Base-by-base conservation (phyloP, 2,329 filamentous ascomycete species). In the Leptographium lundbergii region DNA sequence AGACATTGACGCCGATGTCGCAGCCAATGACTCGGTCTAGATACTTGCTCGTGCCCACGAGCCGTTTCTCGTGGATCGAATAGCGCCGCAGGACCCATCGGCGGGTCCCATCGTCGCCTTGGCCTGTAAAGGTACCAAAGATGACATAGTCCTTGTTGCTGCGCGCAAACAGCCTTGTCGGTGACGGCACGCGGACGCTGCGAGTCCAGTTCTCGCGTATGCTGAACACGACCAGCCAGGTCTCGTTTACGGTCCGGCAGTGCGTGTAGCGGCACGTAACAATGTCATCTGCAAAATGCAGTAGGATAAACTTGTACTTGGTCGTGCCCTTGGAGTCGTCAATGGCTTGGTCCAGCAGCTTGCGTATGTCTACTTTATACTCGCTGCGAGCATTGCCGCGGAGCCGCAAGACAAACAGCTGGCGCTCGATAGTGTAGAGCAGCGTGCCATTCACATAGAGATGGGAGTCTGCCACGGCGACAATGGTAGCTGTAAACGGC, bases 1-100 rank as follows among this genome's bases (percentile, higher is more conserved):
- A 87, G n/a, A 88, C 74, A 0, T 81, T 84, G 13, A 79, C 80
- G 6, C 84, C 85, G 36, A 90, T 76, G 53, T 88, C 85, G 4
- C 75, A 78, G 1, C 85, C 87, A 51, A 81, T 78, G 59, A 88
- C 74, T 27, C 82, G 75, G 45, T 78, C 71, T 3, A 89, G 71
- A 39, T 81, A 72, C 6, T 86, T 67, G 48, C 73, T 75, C 13
- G 72, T 64, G 0, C 71, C 67, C 24, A 76, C 67, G 71, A 75
- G 77, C n/a, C 67, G 67, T 2, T 66, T 61, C 1, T 67, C 69
- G 10, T 61, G 57, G 42, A 87, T 69, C 61, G 79, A 68, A 61
- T 79, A 79, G 3, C 80, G 79, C 34, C 75, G 71, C 36, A 90
- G 71, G 0, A 77, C 71, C 88, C 88, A 91, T 67, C 82, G 80